phyloP scores from a whole-genome alignment of 148 eudicot species.

The Simmondsia chinensis region DNA sequence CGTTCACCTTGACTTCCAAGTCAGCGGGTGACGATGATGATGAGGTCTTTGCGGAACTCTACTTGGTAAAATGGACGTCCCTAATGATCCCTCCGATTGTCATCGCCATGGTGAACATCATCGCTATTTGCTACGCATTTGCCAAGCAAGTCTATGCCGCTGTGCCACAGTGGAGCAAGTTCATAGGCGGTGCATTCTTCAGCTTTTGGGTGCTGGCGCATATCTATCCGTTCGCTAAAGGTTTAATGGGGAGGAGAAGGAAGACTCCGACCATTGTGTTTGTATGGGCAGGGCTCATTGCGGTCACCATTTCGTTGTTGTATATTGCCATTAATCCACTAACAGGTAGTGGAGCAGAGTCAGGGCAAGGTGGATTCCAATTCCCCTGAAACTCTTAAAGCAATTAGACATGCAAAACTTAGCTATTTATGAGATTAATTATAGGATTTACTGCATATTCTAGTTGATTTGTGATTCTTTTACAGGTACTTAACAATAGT shows the following conservation, averaged over 20 bases:
- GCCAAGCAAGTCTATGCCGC: slow-evolving; percentile 36
- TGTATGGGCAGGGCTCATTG: slow-evolving; percentile 39
- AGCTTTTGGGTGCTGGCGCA: slow-evolving; percentile 36
- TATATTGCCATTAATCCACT: slow-evolving; percentile 29
- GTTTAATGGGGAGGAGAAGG: slow-evolving; percentile 38
- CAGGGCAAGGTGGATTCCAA: slow-evolving; percentile 10
- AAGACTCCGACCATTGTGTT: slow-evolving; percentile 40
- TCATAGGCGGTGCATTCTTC: slow-evolving; percentile 52
- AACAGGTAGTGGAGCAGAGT: neutral
- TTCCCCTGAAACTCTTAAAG: too few relatives aligned
- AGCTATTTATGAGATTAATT: too few relatives aligned
- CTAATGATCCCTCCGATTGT: slow-evolving; percentile 90
- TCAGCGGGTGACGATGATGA: slow-evolving; percentile 62
- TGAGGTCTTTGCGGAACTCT: slow-evolving; percentile 59
- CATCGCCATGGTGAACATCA: slow-evolving; percentile 69
- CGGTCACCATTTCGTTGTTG: slow-evolving; percentile 32
- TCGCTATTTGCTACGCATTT: slow-evolving; percentile 50
- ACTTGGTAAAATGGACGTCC: slow-evolving; percentile 81
- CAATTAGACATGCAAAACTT: too few relatives aligned
- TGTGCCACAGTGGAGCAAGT: slow-evolving; percentile 62
- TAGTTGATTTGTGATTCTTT: too few relatives aligned
- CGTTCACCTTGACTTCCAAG: slow-evolving; percentile 77
- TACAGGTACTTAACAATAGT: too few relatives aligned
- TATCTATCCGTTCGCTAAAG: slow-evolving; percentile 37
- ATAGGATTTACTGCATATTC: too few relatives aligned